Evolutionary conservation across 2,329 filamentous ascomycete genomes (phyloP).

Genomic region (Fusarium dlaminii): DNA sequence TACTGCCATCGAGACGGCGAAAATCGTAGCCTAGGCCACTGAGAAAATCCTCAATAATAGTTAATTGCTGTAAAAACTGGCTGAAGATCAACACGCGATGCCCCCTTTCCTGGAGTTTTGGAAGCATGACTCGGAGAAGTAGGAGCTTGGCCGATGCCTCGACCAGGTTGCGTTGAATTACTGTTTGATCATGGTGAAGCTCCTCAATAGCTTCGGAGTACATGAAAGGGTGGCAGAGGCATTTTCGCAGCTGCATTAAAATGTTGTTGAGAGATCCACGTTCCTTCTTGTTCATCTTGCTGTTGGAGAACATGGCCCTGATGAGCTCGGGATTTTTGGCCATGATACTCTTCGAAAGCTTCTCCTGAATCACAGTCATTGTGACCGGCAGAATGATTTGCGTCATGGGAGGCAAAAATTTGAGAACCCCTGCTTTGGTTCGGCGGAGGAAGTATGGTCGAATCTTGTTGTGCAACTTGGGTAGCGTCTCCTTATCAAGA

Average conservation of each 20-base stretch:
- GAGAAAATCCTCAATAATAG: conserved; percentile 93
- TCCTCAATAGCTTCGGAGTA: conserved; percentile 94
- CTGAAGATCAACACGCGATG: conserved; percentile 96
- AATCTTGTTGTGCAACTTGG: conserved; percentile 83
- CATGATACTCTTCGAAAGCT: conserved; percentile 92
- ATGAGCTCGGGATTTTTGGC: conserved; percentile 91
- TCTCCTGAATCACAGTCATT: conserved; percentile 94
- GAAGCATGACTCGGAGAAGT: conserved; percentile 84
- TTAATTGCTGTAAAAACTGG: conserved; percentile 89
- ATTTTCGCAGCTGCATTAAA: conserved; percentile 92
- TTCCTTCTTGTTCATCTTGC: conserved; percentile 74
- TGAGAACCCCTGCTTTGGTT: conserved; percentile 90
- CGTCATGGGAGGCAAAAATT: conserved; percentile 90
- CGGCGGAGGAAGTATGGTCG: conserved; percentile 75
- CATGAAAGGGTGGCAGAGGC: conserved; percentile 94
- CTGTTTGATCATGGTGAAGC: conserved; percentile 66
- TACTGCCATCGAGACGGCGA: conserved; percentile 85
- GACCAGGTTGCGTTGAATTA: conserved; percentile 82
- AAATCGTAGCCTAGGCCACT: conserved; percentile 76
- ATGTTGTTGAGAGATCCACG: conserved; percentile 91
- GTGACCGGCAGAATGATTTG: conserved; percentile 97
- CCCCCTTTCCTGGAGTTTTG: conserved; percentile 83
- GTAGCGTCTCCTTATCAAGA: conserved; percentile 85
- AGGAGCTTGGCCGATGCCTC: conserved; percentile 92
- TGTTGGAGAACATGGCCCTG: conserved; percentile 81